Evolutionary conservation across 2,329 filamentous ascomycete genomes (phyloP), one percentile per base, ranked within the genome.

Genomic region (Emericellopsis atlantica): DNA sequence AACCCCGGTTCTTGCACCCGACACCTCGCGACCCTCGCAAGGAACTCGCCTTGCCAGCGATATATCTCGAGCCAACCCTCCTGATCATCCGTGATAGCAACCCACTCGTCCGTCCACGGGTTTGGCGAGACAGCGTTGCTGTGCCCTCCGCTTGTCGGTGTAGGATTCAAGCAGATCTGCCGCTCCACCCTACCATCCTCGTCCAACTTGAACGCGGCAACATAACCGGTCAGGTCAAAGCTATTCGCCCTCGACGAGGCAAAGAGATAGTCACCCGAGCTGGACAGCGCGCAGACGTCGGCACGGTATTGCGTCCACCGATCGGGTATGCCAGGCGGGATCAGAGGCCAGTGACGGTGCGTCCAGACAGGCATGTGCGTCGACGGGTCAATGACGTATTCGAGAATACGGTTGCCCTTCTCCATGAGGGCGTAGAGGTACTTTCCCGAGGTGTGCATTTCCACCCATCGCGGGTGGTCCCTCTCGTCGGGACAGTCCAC

Each of bases 361-460:
- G 86, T 93, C 62, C 85, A 92, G 15, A 86, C 73, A 11, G 87
- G 87, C 55, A 85, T 64, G 58, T 79, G 81, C 4, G 82, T 85
- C 36, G 67, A 58, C 42, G 79, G 74, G 57, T 92, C 82, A 60
- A 94, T 78, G 48, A 84, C 72, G 60, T 92, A 94, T 51, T 88
- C 82, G 58, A 78, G 86, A 43, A 94, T 64, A 40, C 81, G 70
- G 65, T 94, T 94, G 41, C 86, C 85, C n/a, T 80, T 81, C 62
- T 94, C 87, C 84, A 92, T 93, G 50, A 94, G 70, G 7, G 76
- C 85, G 62, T 93, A 94, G 43, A 94, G 70, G 59, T 87, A 88
- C 43, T 79, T 74, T 16, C 84, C 85, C 1, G 74, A 74, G 3
- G 81, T 81, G 58, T 90, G 84, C 56, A 93, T 81, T 50, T 85